phyloP scores from a whole-genome alignment of 306 rosid species.

The Corylus avellana region DNA sequence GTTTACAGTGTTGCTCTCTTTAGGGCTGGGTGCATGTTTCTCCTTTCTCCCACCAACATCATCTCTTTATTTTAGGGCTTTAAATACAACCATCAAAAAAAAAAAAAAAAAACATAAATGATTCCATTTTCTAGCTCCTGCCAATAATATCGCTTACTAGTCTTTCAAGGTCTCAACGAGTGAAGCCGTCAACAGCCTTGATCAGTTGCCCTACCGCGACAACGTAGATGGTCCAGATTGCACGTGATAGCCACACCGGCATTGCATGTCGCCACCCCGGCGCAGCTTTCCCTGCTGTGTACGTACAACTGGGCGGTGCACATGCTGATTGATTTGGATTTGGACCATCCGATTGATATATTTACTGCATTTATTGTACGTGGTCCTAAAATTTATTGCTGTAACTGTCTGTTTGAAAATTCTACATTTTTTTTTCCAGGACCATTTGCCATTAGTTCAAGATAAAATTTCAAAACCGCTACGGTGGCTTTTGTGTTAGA shows the following conservation, averaged over 20 bases:
- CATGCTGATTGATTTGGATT: constrained; percentile 40
- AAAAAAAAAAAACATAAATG: too few species aligned
- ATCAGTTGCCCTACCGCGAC: constrained; percentile 15
- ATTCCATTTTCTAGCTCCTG: neutral
- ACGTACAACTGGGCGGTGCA: constrained; percentile 44
- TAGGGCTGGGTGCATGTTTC: constrained; percentile 36
- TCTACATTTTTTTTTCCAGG: constrained; percentile 48
- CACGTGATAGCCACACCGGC: constrained; percentile 47
- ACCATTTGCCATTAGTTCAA: constrained; percentile 65
- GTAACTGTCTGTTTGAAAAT: constrained; percentile 48
- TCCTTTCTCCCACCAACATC: constrained; percentile 28
- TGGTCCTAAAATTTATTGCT: constrained; percentile 60
- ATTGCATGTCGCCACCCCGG: constrained; percentile 32
- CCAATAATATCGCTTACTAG: neutral
- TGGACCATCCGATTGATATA: constrained; percentile 41
- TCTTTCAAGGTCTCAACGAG: neutral
- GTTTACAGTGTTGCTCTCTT: constrained; percentile 30
- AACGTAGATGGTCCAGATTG: constrained; percentile 57
- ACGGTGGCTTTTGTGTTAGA: constrained; percentile 2
- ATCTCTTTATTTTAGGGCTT: neutral
- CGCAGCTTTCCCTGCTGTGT: constrained; percentile 31
- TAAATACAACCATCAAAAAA: too few species aligned
- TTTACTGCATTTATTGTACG: constrained; percentile 35
- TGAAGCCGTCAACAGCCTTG: neutral
- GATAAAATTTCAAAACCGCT: constrained; percentile 38